Evolutionary conservation across 306 rosid genomes (phyloP), one percentile per base, ranked within the genome.

Genomic region (Vigna trinervia): DNA sequence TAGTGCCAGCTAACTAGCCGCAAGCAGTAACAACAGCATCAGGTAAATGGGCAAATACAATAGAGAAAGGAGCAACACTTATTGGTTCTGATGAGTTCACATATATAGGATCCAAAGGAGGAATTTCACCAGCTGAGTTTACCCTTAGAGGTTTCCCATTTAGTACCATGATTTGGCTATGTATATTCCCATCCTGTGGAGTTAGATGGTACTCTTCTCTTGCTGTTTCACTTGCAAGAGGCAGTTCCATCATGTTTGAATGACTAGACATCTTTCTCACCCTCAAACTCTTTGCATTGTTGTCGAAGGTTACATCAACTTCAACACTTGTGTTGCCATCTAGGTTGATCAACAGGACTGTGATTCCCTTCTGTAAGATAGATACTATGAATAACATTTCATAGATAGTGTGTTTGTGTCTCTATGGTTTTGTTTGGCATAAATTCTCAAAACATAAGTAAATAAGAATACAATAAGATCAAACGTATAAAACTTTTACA

Each of bases 171-270:
- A 80, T 81, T 86, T 88, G 98, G 90, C 98, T 92, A 50, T 88
- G 94, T 72, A 95, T 46, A 79, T 90, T 69, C 67, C 96, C 88
- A 77, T 75, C 89, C 43, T 84, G 79, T 2, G 98, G 69, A 36
- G 91, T 85, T 70, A 92, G 74, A 85, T 92, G 99, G 84, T 96
- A 96, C 80, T 96, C 98, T 78, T 92, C 92, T 86, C 98, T 91
- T 46, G 67, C 56, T 20, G 38, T 45, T 56, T 46, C 80, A 66
- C 74, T 67, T 76, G 43, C 57, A 13, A 64, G 73, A 43, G 74
- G 85, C 34, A 81, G 64, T 77, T 53, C 68, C 62, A 38, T 56
- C 14, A 51, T 0, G 22, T 71, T 71, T 72, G 80, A 58, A 8
- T 58, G 45, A 46, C 28, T 30, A 10, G 72, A 50, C 80, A 38